Evolutionary conservation across 1,284 basidiomycete species (phyloP).

Genomic region (Volvariella volvacea): DNA sequence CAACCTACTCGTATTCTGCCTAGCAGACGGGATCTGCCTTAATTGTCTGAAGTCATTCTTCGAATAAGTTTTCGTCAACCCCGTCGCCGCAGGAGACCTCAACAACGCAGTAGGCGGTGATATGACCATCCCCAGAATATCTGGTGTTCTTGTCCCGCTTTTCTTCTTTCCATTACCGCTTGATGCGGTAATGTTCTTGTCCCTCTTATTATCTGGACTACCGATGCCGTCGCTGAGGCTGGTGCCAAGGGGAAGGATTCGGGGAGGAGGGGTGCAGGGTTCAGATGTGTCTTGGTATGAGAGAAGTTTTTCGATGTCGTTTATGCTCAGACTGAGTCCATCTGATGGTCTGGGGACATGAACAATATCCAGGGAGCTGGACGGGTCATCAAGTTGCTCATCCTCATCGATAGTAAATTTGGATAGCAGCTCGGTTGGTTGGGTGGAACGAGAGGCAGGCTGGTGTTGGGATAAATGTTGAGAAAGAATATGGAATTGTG

Average conservation of each 20-base stretch:
- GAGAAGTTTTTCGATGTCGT: constrained; percentile 21
- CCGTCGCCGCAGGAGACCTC: constrained; percentile 65
- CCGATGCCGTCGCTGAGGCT: constrained; percentile 29
- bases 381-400: too few species aligned
- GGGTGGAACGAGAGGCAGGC: constrained; percentile 17
- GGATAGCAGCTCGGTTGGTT: constrained; percentile 13
- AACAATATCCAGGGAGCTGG: too few species aligned
- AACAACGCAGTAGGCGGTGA: constrained; percentile 67
- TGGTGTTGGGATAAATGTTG: constrained; percentile 21
- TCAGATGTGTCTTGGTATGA: too few species aligned
- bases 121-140: constrained; percentile 50
- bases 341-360: constrained; percentile 20
- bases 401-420: constrained; percentile 28
- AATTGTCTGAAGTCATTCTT: constrained; percentile 75
- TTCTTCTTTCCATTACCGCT: too few species aligned
- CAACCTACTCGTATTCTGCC: constrained; percentile 73
- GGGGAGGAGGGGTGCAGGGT: too few species aligned
- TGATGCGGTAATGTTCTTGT: too few species aligned
- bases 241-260: constrained; percentile 21
- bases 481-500: constrained; percentile 28
- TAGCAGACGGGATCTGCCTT: constrained; percentile 54
- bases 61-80: constrained; percentile 72
- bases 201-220: constrained; percentile 25
- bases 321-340: constrained; percentile 23
- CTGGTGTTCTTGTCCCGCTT: constrained; percentile 34